A percentile compares a stretch with the other conserved stretches of the same genome.
Conservation (phyloP, 1,284 basidiomycete species). For the Ustilago tritici region DNA sequence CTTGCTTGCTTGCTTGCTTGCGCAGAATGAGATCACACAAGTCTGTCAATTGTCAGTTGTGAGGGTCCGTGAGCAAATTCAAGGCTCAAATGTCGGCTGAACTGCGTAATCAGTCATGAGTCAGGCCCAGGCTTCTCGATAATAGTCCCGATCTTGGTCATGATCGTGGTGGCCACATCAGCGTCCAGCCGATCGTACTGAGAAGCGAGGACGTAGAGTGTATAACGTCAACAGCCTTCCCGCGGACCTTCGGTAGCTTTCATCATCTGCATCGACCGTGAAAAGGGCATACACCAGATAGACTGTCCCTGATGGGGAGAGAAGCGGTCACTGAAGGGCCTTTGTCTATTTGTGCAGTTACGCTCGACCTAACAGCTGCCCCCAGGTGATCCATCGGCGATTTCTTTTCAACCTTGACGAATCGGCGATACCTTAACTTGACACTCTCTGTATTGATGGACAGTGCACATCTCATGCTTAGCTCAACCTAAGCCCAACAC, state of each 20-base stretch:
- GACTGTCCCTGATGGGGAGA: neutral
- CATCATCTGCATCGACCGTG: neutral
- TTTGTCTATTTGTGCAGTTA: no score
- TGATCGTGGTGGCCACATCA: neutral
- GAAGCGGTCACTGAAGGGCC: no score
- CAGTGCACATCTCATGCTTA: no score
- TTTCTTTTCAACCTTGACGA: no score
- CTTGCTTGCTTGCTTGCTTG: neutral
- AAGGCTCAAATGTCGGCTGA: neutral
- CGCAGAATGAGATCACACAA: neutral
- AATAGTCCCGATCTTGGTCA: neutral
- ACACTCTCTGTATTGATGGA: no score
- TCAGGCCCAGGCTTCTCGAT: constrained; percentile 4
- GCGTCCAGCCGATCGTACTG: no score
- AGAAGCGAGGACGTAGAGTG: neutral
- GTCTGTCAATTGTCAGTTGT: neutral
- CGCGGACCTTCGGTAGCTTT: neutral
- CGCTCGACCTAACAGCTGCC: no score
- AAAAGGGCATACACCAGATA: neutral
- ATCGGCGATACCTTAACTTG: no score
- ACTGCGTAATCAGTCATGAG: constrained; percentile 8
- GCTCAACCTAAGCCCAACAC: no score
- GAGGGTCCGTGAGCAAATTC: neutral
- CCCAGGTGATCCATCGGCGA: no score
- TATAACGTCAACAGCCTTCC: neutral